These are phyloP conservation scores for Spatholobus suberectus DNA, from an alignment of 306 rosid species.

Conservation along the genomic window DNA sequence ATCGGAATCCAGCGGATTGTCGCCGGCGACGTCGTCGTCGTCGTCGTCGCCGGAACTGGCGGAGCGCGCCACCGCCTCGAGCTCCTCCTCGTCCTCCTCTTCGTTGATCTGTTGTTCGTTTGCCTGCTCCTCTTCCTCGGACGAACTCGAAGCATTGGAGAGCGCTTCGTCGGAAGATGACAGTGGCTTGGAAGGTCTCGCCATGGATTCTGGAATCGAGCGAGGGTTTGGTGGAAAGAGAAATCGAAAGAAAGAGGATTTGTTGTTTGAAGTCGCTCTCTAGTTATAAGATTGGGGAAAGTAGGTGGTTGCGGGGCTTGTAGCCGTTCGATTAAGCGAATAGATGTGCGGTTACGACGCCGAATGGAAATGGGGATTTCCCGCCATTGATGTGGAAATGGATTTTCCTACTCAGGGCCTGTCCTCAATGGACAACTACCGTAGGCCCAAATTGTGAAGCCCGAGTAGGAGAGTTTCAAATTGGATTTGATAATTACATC, in stretches of 20 bases:
- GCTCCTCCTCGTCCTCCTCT: slow-evolving; percentile 91
- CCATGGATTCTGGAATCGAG: slow-evolving; percentile 63
- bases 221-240: slow-evolving; percentile 32
- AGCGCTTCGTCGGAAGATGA: slow-evolving; percentile 79
- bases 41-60: slow-evolving; percentile 88
- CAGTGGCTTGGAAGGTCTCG: slow-evolving; percentile 63
- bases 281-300: background rate
- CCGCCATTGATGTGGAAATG: slow-evolving; percentile 57
- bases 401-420: slow-evolving; percentile 21
- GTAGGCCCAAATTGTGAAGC: background rate
- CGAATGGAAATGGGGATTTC: slow-evolving; percentile 41
- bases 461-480: too few relatives aligned
- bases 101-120: slow-evolving; percentile 72
- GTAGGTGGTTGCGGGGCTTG: background rate
- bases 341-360: slow-evolving; percentile 50
- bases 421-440: background rate
- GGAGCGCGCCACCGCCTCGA: slow-evolving; percentile 92
- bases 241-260: slow-evolving; percentile 19
- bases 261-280: slow-evolving; percentile 3
- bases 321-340: slow-evolving; percentile 55
- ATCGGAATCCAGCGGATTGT: slow-evolving; percentile 41
- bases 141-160: slow-evolving; percentile 60
- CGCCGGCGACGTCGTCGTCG: slow-evolving; percentile 58
- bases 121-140: slow-evolving; percentile 64
- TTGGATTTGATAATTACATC: too few relatives aligned